Percentiles rank a stretch among this genome's conserved stretches.
These are phyloP conservation scores for Solanum sejunctum DNA, from an alignment of 257 asterid genomes.

Conservation along the genomic window DNA sequence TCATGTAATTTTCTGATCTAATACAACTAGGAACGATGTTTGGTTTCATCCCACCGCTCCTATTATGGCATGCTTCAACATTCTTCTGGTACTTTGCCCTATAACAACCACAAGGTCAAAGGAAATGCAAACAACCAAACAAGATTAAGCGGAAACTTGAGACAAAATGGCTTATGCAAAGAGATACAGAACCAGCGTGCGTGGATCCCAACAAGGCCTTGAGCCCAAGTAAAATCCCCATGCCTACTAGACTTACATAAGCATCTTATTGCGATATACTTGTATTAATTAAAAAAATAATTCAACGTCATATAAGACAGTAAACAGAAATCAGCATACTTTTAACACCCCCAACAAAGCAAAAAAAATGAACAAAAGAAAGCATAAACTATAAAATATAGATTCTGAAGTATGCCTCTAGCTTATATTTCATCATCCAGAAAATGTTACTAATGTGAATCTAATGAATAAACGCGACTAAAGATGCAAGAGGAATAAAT, in stretches of 20 bases:
- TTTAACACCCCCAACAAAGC: not conserved
- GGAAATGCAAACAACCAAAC: not conserved
- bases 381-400: not conserved
- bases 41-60: constrained; percentile 71
- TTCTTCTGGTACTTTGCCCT: constrained; percentile 99
- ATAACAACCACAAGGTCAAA: constrained; percentile 7
- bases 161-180: not conserved
- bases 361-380: not conserved
- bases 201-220: not conserved
- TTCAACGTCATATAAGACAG: not conserved
- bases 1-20: constrained; percentile 88
- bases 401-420: not conserved
- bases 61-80: constrained; percentile 90
- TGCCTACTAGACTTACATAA: not conserved
- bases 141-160: not conserved
- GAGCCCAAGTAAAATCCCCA: not conserved
- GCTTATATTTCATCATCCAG: not conserved
- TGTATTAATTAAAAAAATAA: not conserved
- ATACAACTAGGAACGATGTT: constrained; percentile 81
- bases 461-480: not conserved
- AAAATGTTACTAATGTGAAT: not conserved
- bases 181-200: not conserved
- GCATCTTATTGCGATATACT: not conserved
- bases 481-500: not conserved
- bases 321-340: not conserved